These are phyloP conservation scores for Hsuehochloa calcarea DNA, from an alignment of 176 grass and related monocot species.

Conservation along the genomic window DNA sequence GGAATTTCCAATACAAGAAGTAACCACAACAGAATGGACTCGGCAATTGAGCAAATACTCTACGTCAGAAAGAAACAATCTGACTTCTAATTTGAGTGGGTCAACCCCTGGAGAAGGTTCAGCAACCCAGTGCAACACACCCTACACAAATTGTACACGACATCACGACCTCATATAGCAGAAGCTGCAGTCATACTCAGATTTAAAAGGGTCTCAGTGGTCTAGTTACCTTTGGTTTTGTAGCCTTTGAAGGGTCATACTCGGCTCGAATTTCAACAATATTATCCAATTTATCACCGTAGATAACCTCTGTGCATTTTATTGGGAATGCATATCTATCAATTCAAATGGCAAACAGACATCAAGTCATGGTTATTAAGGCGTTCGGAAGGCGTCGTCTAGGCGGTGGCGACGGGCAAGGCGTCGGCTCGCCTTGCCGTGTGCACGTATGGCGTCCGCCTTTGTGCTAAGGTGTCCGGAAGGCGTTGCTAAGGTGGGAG, in stretches of 20 bases:
- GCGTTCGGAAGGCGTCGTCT: no score
- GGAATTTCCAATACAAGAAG: not conserved
- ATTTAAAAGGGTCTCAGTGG: not conserved
- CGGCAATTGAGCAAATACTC: not conserved
- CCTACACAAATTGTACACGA: slow-evolving; percentile 43
- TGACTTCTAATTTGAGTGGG: slow-evolving; percentile 83
- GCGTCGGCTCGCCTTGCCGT: no score
- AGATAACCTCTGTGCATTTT: slow-evolving; percentile 77
- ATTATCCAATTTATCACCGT: slow-evolving; percentile 55
- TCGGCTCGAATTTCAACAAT: slow-evolving; percentile 75
- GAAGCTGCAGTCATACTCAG: not conserved
- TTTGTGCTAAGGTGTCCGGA: no score
- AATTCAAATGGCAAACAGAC: slow-evolving; percentile 2
- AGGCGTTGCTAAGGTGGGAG: no score
- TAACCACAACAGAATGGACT: not conserved
- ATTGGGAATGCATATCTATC: slow-evolving; percentile 91
- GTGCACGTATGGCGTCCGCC: no score
- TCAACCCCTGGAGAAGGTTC: slow-evolving; percentile 77
- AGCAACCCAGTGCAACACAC: slow-evolving; percentile 92
- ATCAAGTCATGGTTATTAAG: no score
- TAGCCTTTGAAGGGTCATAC: slow-evolving; percentile 88
- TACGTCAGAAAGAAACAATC: slow-evolving; percentile 86
- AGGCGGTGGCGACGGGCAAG: no score
- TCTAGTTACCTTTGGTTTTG: slow-evolving; percentile 71
- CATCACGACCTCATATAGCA: not conserved